Percentiles rank a stretch among this genome's conserved stretches.
Conservation (phyloP, 257 asterid species). For the Ehretia macrophylla region DNA sequence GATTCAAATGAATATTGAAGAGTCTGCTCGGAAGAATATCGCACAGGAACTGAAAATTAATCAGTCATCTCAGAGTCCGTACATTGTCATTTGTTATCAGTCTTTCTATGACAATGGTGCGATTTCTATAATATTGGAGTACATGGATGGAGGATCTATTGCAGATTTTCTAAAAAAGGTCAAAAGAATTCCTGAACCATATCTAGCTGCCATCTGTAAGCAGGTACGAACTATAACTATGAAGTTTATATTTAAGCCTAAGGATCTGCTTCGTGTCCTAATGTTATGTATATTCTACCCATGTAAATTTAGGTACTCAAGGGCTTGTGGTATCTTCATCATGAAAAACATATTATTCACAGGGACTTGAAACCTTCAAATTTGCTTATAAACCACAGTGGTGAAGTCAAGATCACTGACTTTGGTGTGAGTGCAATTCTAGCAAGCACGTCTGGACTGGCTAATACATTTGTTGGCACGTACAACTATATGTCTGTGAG, state of each 20-base stretch:
- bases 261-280: conserved; percentile 4
- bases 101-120: conserved; percentile 97
- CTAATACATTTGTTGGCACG: conserved; percentile 95
- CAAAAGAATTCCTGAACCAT: conserved; percentile 77
- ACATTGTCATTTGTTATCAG: conserved; percentile 82
- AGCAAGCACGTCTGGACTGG: conserved; percentile 79
- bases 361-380: conserved; percentile 95
- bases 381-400: conserved; percentile 87
- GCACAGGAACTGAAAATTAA: conserved; percentile 96
- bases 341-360: conserved; percentile 92
- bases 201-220: conserved; percentile 90
- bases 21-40: conserved; percentile 69
- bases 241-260: neutral
- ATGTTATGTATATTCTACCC: conserved; percentile 4
- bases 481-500: conserved; percentile 99
- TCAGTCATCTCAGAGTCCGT: conserved; percentile 92
- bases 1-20: conserved; percentile 94
- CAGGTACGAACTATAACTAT: conserved; percentile 48
- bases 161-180: conserved; percentile 89
- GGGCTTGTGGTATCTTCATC: conserved; percentile 99
- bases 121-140: conserved; percentile 91
- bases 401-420: conserved; percentile 97
- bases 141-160: conserved; percentile 98
- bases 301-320: conserved; percentile 65
- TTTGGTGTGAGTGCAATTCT: conserved; percentile 94